phyloP scores from a whole-genome alignment of 2,329 filamentous ascomycete genomes.

The Fusarium algeriense region DNA sequence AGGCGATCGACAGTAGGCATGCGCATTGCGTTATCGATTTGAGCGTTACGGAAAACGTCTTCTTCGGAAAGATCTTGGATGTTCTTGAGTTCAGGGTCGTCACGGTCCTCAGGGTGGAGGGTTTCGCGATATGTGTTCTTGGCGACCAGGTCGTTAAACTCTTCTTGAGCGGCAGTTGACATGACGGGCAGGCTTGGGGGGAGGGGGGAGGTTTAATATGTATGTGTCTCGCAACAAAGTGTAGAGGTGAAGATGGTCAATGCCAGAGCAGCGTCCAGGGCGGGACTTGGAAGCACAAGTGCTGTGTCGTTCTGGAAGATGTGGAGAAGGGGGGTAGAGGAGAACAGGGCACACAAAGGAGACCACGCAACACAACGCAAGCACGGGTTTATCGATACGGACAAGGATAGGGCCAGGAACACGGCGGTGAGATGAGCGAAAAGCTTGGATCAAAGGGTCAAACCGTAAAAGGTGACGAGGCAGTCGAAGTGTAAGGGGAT shows the following conservation, averaged over 20 bases:
- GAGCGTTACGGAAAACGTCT: conserved; percentile 63
- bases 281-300: conserved; percentile 38
- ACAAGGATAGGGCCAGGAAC: conserved; percentile 41
- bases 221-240: conserved; percentile 38
- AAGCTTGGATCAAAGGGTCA: conserved; percentile 42
- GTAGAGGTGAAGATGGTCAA: conserved; percentile 35
- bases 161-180: conserved; percentile 73
- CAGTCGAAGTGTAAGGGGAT: conserved; percentile 30
- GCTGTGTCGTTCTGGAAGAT: conserved; percentile 51
- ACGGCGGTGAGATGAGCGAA: conserved; percentile 41
- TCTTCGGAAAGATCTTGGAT: conserved; percentile 70
- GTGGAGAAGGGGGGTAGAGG: conserved; percentile 46
- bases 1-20: conserved; percentile 64
- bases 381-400: conserved; percentile 21
- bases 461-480: conserved; percentile 24
- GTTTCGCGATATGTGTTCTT: conserved; percentile 63
- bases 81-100: conserved; percentile 60
- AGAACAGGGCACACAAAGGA: conserved; percentile 43
- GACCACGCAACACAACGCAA: conserved; percentile 2
- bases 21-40: conserved; percentile 75
- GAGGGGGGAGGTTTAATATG: conserved; percentile 44
- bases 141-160: conserved; percentile 73
- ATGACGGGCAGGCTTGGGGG: conserved; percentile 56
- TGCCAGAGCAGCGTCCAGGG: conserved; percentile 37
- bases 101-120: conserved; percentile 70